These are phyloP conservation scores for Beauveria pseudobassiana DNA, from an alignment of 2,329 filamentous ascomycete species.

Conservation along the genomic window DNA sequence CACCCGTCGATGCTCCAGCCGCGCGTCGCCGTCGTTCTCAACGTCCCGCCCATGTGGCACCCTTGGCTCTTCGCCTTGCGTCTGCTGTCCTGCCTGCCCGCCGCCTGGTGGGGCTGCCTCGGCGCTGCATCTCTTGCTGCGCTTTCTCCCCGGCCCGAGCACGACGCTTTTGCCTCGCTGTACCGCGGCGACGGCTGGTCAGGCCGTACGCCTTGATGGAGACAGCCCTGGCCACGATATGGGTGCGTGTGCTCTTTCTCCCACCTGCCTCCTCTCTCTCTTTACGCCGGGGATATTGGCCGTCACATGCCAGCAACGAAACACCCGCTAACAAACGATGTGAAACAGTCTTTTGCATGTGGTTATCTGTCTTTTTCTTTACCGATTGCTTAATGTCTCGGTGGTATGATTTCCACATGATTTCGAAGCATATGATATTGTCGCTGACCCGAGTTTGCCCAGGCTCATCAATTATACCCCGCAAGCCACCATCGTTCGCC, in stretches of 20 bases:
- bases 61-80: constrained; percentile 65
- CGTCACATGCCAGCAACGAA: not conserved
- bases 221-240: constrained; percentile 64
- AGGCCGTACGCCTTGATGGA: constrained; percentile 48
- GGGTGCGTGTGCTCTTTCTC: constrained; percentile 44
- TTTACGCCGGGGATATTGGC: no score
- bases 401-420: constrained; percentile 44
- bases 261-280: no score
- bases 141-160: constrained; percentile 41
- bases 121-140: constrained; percentile 58
- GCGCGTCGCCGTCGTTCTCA: constrained; percentile 69
- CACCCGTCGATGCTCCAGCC: constrained; percentile 54
- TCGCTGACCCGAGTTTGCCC: not conserved
- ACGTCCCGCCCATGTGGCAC: constrained; percentile 66
- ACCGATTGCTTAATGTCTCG: constrained; percentile 79
- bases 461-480: constrained; percentile 83
- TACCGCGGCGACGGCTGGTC: constrained; percentile 9
- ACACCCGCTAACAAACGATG: constrained; percentile 6
- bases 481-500: constrained; percentile 70
- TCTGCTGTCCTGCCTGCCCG: constrained; percentile 63
- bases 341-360: constrained; percentile 60
- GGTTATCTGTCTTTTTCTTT: constrained; percentile 75
- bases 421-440: not conserved
- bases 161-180: constrained; percentile 16
- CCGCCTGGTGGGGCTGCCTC: constrained; percentile 63